These are phyloP conservation scores for Lachancea fermentati DNA, from an alignment of 805 yeast species.

Conservation along the genomic window DNA sequence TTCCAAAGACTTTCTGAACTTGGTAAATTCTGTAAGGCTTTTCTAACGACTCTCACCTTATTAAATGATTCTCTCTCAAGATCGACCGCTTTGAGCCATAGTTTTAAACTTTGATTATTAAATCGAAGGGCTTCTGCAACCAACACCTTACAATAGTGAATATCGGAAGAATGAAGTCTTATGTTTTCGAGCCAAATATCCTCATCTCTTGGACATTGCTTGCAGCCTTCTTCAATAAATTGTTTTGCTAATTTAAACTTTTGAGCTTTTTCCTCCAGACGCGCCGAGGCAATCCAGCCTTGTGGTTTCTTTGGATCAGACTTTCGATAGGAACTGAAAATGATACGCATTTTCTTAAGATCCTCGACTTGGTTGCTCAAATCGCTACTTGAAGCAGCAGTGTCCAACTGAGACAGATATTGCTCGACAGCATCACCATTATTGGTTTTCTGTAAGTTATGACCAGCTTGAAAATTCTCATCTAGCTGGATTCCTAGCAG, in stretches of 20 bases:
- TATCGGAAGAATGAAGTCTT: conserved; percentile 46
- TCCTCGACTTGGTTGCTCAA: conserved; percentile 44
- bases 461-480: conserved; percentile 19
- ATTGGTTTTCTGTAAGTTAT: conserved; percentile 10
- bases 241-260: conserved; percentile 51
- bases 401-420: conserved; percentile 39
- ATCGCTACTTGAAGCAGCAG: conserved; percentile 3
- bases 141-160: conserved; percentile 46
- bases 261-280: conserved; percentile 63
- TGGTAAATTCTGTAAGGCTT: conserved; percentile 66
- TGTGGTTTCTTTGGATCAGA: conserved; percentile 68
- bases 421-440: conserved; percentile 32
- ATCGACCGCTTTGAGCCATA: conserved; percentile 72
- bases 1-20: conserved; percentile 61
- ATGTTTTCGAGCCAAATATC: conserved; percentile 81
- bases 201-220: conserved; percentile 56
- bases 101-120: conserved; percentile 48
- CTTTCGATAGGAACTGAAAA: conserved; percentile 63
- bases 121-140: conserved; percentile 60
- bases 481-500: conserved; percentile 53
- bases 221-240: conserved; percentile 71
- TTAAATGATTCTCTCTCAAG: conserved; percentile 54
- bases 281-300: conserved; percentile 84
- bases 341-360: conserved; percentile 48
- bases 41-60: conserved; percentile 55